phyloP scores from a whole-genome alignment of 352 stramenopile species.

The Phytophthora vignae region DNA sequence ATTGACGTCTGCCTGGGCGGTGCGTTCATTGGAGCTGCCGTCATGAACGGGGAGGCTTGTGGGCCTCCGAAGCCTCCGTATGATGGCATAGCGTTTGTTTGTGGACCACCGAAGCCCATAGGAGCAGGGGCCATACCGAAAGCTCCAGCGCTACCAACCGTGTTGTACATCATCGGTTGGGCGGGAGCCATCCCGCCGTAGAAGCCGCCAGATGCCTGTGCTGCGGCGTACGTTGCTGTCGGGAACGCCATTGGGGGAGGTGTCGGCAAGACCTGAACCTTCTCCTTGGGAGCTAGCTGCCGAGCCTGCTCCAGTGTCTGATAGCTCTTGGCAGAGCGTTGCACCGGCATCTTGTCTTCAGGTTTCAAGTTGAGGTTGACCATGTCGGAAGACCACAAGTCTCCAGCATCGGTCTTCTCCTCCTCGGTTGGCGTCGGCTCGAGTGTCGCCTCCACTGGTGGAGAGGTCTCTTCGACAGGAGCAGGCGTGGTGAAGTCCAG shows the following conservation, averaged over 20 bases:
- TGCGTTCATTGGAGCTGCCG: slow-evolving; percentile 28
- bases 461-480: slow-evolving; percentile 43
- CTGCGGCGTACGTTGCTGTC: slow-evolving; percentile 19
- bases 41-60: slow-evolving; percentile 56
- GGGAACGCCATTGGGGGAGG: slow-evolving; percentile 41
- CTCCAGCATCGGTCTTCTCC: slow-evolving; percentile 32
- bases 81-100: slow-evolving; percentile 20
- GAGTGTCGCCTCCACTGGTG: slow-evolving; percentile 20
- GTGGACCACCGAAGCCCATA: slow-evolving; percentile 28
- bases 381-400: slow-evolving; percentile 80
- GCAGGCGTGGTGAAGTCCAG: slow-evolving; percentile 70
- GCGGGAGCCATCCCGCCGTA: slow-evolving; percentile 40
- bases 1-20: slow-evolving; percentile 34
- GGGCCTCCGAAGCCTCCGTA: slow-evolving; percentile 34
- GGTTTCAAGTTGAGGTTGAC: slow-evolving; percentile 80
- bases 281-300: slow-evolving; percentile 63
- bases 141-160: slow-evolving; percentile 24
- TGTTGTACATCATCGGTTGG: slow-evolving; percentile 51
- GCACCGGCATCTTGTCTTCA: slow-evolving; percentile 55
- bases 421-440: slow-evolving; percentile 39
- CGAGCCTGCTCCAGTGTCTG: slow-evolving; percentile 82
- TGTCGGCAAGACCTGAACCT: slow-evolving; percentile 67
- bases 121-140: slow-evolving; percentile 35
- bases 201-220: slow-evolving; percentile 24
- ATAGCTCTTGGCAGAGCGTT: slow-evolving; percentile 56